phyloP scores from a whole-genome alignment of 2,329 filamentous ascomycete species.

The Fusarium pseudonygamai region DNA sequence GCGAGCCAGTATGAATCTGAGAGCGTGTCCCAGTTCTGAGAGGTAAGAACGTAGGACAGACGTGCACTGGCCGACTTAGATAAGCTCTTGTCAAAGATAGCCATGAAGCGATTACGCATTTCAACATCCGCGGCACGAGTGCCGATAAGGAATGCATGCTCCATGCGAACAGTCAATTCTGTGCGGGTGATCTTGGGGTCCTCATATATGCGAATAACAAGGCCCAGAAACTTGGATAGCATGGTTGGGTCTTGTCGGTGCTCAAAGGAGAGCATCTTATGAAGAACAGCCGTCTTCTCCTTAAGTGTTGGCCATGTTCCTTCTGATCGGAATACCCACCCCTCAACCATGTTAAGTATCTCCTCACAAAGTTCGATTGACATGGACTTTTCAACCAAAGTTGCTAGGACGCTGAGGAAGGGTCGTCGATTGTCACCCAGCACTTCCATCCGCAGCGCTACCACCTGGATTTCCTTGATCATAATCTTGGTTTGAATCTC shows the following conservation, averaged over 20 bases:
- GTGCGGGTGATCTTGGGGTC: constrained; percentile 95
- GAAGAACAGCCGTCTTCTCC: constrained; percentile 98
- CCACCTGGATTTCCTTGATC: constrained; percentile 93
- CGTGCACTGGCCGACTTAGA: constrained; percentile 92
- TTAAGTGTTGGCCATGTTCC: constrained; percentile 97
- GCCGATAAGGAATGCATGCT: constrained; percentile 97
- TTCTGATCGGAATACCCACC: constrained; percentile 94
- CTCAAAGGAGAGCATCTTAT: constrained; percentile 98
- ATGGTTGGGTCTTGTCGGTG: constrained; percentile 83
- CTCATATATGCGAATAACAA: constrained; percentile 98
- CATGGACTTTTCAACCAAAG: constrained; percentile 92
- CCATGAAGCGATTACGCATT: constrained; percentile 97
- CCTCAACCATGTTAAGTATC: constrained; percentile 91
- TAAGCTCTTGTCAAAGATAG: constrained; percentile 93
- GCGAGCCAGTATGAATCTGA: constrained; percentile 96
- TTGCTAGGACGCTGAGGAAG: constrained; percentile 94
- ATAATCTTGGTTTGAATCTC: constrained; percentile 92
- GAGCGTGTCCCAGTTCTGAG: constrained; percentile 97
- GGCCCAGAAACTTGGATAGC: constrained; percentile 90
- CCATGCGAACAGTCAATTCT: constrained; percentile 94
- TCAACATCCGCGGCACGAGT: constrained; percentile 92
- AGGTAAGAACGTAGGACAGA: constrained; percentile 86
- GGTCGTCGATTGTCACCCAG: constrained; percentile 90
- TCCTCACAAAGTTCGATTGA: constrained; percentile 89
- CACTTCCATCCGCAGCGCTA: constrained; percentile 90